Percentiles rank a stretch among this genome's conserved stretches.
These are phyloP conservation scores for Sisymbrium altissimum DNA, from an alignment of 345 rosid species.

Conservation along the genomic window DNA sequence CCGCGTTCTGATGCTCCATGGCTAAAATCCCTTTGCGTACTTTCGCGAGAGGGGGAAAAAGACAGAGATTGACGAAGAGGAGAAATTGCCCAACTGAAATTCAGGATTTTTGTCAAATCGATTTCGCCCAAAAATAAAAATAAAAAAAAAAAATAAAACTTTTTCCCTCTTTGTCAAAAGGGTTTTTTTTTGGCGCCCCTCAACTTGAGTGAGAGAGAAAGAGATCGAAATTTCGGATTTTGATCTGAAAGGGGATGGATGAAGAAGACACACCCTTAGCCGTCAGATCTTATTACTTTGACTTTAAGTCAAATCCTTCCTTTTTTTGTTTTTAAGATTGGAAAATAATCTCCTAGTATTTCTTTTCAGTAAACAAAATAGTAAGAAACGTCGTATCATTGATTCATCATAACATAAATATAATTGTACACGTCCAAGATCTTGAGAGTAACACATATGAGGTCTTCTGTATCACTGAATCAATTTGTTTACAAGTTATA, in stretches of 20 bases:
- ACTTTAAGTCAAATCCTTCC: constrained; percentile 32
- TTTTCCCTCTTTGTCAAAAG: constrained; percentile 27
- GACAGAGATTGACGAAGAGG: constrained; percentile 10
- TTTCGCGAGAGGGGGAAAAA: background rate
- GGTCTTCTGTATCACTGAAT: constrained; percentile 17
- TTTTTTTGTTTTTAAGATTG: background rate
- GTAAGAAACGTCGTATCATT: background rate
- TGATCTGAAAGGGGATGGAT: constrained; percentile 17
- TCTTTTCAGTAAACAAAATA: background rate
- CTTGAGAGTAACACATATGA: constrained; percentile 3
- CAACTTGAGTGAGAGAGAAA: constrained; percentile 19
- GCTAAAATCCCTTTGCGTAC: background rate
- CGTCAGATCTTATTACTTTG: constrained; percentile 33
- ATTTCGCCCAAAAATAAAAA: constrained; percentile 8
- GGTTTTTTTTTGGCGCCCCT: constrained; percentile 38
- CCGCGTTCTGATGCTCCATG: no score
- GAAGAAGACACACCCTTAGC: constrained; percentile 18
- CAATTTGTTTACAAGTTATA: constrained; percentile 19
- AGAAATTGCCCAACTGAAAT: constrained; percentile 15
- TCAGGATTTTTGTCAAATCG: constrained; percentile 26
- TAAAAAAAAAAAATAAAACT: background rate
- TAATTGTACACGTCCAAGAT: background rate
- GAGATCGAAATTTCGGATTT: constrained; percentile 35
- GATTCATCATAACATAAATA: constrained; percentile 14
- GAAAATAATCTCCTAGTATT: no score